Conservation (phyloP, 345 rosid species). For the Eucalyptus coolabah region DNA sequence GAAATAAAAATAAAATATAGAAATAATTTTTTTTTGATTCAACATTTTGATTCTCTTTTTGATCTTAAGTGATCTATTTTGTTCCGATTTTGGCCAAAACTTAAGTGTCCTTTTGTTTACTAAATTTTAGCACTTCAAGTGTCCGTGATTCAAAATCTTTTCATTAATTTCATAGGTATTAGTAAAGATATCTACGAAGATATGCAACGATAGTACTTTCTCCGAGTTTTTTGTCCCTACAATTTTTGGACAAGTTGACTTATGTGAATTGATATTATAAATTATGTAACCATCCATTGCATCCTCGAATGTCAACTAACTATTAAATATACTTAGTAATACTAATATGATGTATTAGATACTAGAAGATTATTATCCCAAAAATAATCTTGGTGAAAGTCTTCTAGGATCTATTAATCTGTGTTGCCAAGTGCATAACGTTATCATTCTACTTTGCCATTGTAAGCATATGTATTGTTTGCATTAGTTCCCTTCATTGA, state of each 20-base stretch:
- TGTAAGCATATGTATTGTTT: neutral
- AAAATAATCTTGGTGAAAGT: neutral
- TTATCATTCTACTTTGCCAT: neutral
- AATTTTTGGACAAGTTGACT: neutral
- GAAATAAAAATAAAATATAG: too few species aligned
- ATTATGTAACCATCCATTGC: neutral
- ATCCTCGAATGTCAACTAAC: neutral
- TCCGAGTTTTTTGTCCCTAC: neutral
- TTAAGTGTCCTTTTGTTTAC: fast-evolving
- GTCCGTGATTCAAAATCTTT: neutral
- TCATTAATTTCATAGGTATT: neutral
- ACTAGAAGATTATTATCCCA: neutral
- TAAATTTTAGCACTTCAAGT: too few species aligned
- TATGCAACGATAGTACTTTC: neutral
- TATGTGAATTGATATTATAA: neutral
- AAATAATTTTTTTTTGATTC: too few species aligned
- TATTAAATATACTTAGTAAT: neutral
- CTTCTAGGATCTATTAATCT: neutral
- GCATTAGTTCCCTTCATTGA: neutral
- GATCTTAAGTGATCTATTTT: too few species aligned
- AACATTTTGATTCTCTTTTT: too few species aligned
- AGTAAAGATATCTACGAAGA: neutral
- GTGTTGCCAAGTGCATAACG: neutral
- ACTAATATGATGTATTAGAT: neutral
- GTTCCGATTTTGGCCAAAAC: too few species aligned